Percentiles rank a stretch among this genome's conserved stretches.
These are phyloP conservation scores for Ceratobasidium sp. DNA, from an alignment of 1,284 basidiomycete genomes.

Conservation along the genomic window DNA sequence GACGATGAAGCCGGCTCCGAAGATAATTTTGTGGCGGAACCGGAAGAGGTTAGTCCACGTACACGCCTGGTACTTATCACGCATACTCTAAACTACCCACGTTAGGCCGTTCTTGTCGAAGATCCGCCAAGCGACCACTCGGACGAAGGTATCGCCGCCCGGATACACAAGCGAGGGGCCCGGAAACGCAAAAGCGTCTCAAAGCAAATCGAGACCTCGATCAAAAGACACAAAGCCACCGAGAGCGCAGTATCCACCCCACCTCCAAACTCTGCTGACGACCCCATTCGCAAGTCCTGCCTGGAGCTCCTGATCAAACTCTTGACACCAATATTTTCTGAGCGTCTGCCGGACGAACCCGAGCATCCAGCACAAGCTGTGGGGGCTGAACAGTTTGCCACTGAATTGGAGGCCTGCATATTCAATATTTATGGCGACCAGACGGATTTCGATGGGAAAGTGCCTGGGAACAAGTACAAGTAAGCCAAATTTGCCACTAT, in stretches of 20 bases:
- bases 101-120: not conserved
- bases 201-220: constrained; percentile 22
- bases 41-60: not conserved
- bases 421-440: constrained; percentile 74
- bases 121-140: constrained; percentile 17
- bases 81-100: not conserved
- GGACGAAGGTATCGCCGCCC: constrained; percentile 18
- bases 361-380: constrained; percentile 11
- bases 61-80: not conserved
- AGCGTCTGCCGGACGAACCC: constrained; percentile 38
- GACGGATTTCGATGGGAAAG: constrained; percentile 70
- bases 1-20: constrained; percentile 32
- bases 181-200: constrained; percentile 34
- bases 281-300: constrained; percentile 35
- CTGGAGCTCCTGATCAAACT: constrained; percentile 19
- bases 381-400: constrained; percentile 57
- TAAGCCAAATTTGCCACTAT: constrained; percentile 52
- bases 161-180: constrained; percentile 22
- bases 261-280: not conserved
- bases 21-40: constrained; percentile 34
- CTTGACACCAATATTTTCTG: constrained; percentile 34
- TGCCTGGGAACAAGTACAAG: constrained; percentile 79
- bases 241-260: not conserved
- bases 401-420: constrained; percentile 69
- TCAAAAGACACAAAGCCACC: constrained; percentile 18